Percentiles rank a stretch among this genome's conserved stretches.
Evolutionary conservation across 1,139 yeast genomes (phyloP).

Genomic region (Geotrichum histeridarum): DNA sequence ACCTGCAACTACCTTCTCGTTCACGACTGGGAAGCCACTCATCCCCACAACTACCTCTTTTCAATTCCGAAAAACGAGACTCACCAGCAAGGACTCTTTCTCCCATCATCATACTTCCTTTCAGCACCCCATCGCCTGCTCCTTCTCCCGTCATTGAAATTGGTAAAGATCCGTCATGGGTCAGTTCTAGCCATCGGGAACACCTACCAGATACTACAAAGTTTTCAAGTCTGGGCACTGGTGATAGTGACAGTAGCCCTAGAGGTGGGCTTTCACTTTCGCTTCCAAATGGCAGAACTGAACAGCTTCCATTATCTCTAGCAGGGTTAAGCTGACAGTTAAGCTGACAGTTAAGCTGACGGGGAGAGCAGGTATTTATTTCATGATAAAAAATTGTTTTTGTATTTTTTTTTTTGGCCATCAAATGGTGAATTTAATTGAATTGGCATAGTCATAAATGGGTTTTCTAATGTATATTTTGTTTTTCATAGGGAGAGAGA

Average conservation of each 20-base stretch:
- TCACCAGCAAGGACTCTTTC: neutral
- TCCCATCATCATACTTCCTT: slow-evolving; percentile 13
- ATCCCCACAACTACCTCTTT: neutral
- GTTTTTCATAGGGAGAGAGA: neutral
- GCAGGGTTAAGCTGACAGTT: slow-evolving; percentile 12
- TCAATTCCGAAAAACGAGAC: neutral
- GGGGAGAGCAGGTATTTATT: neutral
- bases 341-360: neutral
- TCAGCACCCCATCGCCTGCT: slow-evolving; percentile 25
- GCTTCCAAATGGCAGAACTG: slow-evolving; percentile 26
- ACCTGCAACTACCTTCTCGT: slow-evolving; percentile 2
- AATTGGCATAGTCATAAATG: neutral
- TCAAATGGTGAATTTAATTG: slow-evolving; percentile 9
- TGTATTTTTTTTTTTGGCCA: neutral
- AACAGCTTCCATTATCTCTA: slow-evolving; percentile 26
- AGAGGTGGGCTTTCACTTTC: neutral
- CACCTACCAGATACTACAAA: no score
- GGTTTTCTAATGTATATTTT: neutral
- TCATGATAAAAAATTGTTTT: no score
- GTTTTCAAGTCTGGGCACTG: no score
- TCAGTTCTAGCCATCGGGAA: neutral
- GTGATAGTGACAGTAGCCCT: no score
- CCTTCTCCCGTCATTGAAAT: slow-evolving; percentile 30
- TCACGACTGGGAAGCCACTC: neutral
- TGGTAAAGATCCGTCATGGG: slow-evolving; percentile 32